Evolutionary conservation across 208 protist genomes (phyloP).

Genomic region (Herpetomonas samuelpessoai): DNA sequence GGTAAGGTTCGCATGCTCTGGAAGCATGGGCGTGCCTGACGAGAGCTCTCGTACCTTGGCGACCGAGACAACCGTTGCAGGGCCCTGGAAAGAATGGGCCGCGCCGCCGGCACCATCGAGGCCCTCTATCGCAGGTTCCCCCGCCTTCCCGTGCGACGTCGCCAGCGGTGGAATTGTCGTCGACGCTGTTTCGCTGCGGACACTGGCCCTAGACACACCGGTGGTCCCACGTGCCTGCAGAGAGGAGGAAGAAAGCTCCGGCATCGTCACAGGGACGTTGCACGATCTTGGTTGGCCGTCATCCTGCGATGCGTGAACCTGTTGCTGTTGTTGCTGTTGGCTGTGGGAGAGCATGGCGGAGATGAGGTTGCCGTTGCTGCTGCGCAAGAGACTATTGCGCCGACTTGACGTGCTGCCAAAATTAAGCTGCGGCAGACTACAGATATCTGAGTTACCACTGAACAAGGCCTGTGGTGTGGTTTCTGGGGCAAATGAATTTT

Average conservation of each 20-base stretch:
- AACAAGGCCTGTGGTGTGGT: not conserved
- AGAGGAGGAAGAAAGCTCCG: not conserved
- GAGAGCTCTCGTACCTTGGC: not conserved
- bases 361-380: not conserved
- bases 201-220: no score
- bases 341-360: not conserved
- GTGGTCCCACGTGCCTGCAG: no score
- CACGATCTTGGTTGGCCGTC: not conserved
- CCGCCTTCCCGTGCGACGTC: not conserved
- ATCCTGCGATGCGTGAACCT: not conserved
- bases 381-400: not conserved
- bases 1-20: slow-evolving; percentile 1
- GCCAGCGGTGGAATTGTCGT: not conserved
- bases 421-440: no score
- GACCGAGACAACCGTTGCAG: slow-evolving; percentile 1
- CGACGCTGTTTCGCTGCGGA: no score
- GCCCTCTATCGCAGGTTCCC: no score
- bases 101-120: no score
- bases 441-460: no score
- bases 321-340: not conserved
- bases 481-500: not conserved
- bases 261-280: not conserved
- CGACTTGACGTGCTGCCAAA: no score
- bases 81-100: no score
- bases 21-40: not conserved